A percentile compares a stretch with the other conserved stretches of the same genome.
Conservation (phyloP, 441 rosid species). For the Breynia disticha region DNA sequence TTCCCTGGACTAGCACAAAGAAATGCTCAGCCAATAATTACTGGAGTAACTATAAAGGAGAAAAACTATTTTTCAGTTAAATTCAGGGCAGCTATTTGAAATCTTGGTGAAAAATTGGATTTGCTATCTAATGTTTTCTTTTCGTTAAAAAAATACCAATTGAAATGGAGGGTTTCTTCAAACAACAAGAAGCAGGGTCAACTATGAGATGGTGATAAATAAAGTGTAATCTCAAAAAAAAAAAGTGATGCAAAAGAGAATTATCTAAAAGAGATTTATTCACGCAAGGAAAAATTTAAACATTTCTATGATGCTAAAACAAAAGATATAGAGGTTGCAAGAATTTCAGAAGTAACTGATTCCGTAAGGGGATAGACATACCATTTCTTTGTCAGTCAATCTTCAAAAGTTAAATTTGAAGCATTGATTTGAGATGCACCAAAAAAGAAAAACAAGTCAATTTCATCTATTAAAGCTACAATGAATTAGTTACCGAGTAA, state of each 20-base stretch:
- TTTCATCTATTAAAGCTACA: conserved; percentile 8
- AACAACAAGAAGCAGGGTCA: background rate
- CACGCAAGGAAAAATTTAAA: too few relatives aligned
- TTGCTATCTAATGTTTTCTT: background rate
- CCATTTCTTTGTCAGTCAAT: conserved; percentile 84
- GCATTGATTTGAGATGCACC: conserved; percentile 15
- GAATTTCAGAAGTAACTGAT: conserved; percentile 13
- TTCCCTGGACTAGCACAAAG: too few relatives aligned
- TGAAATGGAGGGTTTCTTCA: background rate
- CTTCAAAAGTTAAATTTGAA: conserved; percentile 24
- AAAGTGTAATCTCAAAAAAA: background rate
- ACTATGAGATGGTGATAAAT: background rate
- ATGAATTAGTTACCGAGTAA: conserved; percentile 1
- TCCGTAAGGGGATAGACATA: conserved; percentile 26
- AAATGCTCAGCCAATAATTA: too few relatives aligned
- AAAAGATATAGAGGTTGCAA: background rate
- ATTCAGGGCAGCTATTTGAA: background rate
- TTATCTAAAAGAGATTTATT: too few relatives aligned
- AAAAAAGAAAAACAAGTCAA: conserved; percentile 26
- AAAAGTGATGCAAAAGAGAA: background rate
- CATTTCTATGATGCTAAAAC: too few relatives aligned
- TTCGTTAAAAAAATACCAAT: background rate
- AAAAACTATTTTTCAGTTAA: too few relatives aligned
- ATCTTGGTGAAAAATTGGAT: background rate
- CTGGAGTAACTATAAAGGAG: too few relatives aligned